Percentiles rank a stretch among this genome's conserved stretches.
These are phyloP conservation scores for Mycena sp. DNA, from an alignment of 1,284 basidiomycete species.

Conservation along the genomic window DNA sequence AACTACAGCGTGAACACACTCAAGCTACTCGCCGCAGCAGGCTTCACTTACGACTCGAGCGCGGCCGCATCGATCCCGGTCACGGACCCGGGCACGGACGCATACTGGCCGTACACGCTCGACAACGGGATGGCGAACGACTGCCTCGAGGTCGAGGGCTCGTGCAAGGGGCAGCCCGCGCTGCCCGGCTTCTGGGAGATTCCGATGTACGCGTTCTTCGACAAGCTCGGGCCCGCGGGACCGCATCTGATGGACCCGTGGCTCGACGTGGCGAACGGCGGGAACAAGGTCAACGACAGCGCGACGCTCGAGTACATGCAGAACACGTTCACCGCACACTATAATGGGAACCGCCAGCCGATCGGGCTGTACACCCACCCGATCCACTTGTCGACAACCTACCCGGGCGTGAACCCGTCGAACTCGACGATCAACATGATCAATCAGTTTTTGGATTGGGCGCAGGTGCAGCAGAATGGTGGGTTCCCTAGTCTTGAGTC, in stretches of 20 bases:
- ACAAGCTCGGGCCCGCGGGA: slow-evolving; percentile 61
- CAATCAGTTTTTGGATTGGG: slow-evolving; percentile 86
- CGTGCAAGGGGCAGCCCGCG: slow-evolving; percentile 26
- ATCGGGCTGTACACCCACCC: slow-evolving; percentile 87
- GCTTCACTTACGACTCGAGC: slow-evolving; percentile 81
- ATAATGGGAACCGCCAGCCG: slow-evolving; percentile 80
- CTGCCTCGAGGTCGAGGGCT: slow-evolving; percentile 49
- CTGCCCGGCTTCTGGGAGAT: slow-evolving; percentile 83
- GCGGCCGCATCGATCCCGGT: slow-evolving; percentile 74
- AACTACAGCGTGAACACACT: slow-evolving; percentile 77
- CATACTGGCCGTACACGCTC: slow-evolving; percentile 80
- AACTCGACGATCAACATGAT: slow-evolving; percentile 75
- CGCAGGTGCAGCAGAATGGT: slow-evolving; percentile 77
- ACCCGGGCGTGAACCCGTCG: slow-evolving; percentile 64
- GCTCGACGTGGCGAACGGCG: slow-evolving; percentile 71
- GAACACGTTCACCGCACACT: slow-evolving; percentile 79
- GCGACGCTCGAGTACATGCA: slow-evolving; percentile 81
- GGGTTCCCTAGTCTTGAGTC: slow-evolving; percentile 23
- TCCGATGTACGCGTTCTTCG: slow-evolving; percentile 84
- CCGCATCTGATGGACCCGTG: slow-evolving; percentile 86
- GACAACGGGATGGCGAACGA: slow-evolving; percentile 85
- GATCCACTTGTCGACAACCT: slow-evolving; percentile 69
- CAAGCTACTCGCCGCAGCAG: slow-evolving; percentile 59
- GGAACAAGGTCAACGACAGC: slow-evolving; percentile 56
- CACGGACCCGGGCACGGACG: slow-evolving; percentile 74